These are phyloP conservation scores for Lophiotrema nucula DNA, from an alignment of 495 filamentous ascomycete genomes.

Conservation along the genomic window DNA sequence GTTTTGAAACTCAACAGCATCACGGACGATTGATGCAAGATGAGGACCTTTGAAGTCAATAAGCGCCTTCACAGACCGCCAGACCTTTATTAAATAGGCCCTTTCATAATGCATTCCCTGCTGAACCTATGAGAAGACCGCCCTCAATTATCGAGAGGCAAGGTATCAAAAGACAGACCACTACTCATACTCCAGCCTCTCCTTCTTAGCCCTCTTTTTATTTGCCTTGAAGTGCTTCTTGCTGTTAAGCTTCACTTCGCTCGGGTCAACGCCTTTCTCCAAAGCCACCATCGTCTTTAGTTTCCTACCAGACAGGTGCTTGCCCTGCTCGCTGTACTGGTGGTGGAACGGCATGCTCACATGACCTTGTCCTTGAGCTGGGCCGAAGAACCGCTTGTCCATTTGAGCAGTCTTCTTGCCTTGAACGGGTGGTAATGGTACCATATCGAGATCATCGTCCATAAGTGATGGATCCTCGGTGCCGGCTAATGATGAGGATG, in stretches of 20 bases:
- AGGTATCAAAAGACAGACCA: too few relatives aligned
- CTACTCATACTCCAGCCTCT: constrained; percentile 49
- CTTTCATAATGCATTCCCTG: too few relatives aligned
- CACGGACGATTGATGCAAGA: too few relatives aligned
- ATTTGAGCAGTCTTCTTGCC: constrained; percentile 72
- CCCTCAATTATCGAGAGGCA: too few relatives aligned
- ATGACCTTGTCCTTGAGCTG: constrained; percentile 58
- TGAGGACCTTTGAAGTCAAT: too few relatives aligned
- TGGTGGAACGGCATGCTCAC: constrained; percentile 81
- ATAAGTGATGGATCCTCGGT: constrained; percentile 42
- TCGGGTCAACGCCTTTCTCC: constrained; percentile 79
- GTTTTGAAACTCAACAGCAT: too few relatives aligned
- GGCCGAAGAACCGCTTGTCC: constrained; percentile 84
- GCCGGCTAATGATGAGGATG: constrained; percentile 28
- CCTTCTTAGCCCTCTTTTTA: constrained; percentile 52
- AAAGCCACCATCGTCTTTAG: constrained; percentile 78
- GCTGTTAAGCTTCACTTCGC: constrained; percentile 67
- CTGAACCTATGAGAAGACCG: too few relatives aligned
- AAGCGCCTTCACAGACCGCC: too few relatives aligned
- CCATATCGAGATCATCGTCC: constrained; percentile 39
- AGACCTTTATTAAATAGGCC: too few relatives aligned
- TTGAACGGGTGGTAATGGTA: constrained; percentile 39
- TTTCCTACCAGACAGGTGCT: constrained; percentile 78
- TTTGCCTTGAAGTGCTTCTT: constrained; percentile 97
- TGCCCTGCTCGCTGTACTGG: constrained; percentile 83